These are phyloP conservation scores for Fermentozyma sake DNA, from an alignment of 1,139 yeast genomes.

Conservation along the genomic window DNA sequence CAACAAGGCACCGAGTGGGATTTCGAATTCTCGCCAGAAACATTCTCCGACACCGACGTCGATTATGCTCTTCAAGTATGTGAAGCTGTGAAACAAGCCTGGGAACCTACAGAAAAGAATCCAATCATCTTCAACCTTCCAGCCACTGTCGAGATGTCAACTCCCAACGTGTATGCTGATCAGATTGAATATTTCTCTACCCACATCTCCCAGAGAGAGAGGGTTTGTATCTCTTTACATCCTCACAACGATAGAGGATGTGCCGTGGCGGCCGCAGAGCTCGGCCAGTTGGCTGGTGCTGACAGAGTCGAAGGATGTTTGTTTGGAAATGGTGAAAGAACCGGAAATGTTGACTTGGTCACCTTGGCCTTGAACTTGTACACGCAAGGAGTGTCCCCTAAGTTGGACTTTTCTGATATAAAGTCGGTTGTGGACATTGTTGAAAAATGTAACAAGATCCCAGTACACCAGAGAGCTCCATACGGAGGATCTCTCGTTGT, in stretches of 20 bases:
- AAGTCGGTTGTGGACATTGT: conserved; percentile 77
- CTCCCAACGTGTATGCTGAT: conserved; percentile 94
- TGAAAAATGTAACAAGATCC: conserved; percentile 92
- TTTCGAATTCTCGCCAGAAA: conserved; percentile 92
- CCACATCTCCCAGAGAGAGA: conserved; percentile 77
- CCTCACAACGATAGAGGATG: conserved; percentile 97
- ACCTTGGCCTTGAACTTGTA: conserved; percentile 89
- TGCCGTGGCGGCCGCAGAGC: conserved; percentile 96
- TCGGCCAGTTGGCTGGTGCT: conserved; percentile 93
- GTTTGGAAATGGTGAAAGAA: conserved; percentile 97
- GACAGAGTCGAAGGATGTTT: conserved; percentile 97
- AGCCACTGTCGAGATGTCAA: conserved; percentile 95
- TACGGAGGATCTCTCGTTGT: conserved; percentile 96
- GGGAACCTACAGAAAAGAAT: conserved; percentile 80
- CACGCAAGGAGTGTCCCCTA: conserved; percentile 89
- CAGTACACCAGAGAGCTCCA: conserved; percentile 90
- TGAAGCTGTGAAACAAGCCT: conserved; percentile 91
- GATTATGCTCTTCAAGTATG: conserved; percentile 83
- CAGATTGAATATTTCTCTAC: conserved; percentile 88
- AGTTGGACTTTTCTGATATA: conserved; percentile 82
- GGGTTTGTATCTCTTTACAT: conserved; percentile 83
- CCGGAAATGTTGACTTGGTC: conserved; percentile 95
- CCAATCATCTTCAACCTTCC: conserved; percentile 96
- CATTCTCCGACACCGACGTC: conserved; percentile 84
- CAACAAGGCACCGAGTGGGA: conserved; percentile 77